A percentile compares a stretch with the other conserved stretches of the same genome.
Evolutionary conservation across 106 monocot species (phyloP).

Genomic region (Dendrobium catenatum): DNA sequence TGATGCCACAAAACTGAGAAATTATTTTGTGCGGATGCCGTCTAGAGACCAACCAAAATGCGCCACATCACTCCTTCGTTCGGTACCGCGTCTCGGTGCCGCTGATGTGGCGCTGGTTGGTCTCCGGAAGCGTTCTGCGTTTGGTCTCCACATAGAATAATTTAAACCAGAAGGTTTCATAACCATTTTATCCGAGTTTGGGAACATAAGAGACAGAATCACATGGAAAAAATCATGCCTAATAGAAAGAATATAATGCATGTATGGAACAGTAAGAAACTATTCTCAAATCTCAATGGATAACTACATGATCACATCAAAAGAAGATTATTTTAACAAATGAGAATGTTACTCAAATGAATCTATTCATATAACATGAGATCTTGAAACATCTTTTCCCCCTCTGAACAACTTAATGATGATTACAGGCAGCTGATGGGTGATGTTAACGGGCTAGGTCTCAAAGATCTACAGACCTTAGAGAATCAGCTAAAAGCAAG

Average conservation of each 20-base stretch:
- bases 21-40: too few relatives aligned
- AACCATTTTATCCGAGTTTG: too few relatives aligned
- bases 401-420: neutral
- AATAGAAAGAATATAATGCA: neutral
- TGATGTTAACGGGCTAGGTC: slow-evolving; percentile 6
- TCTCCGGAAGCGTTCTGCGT: too few relatives aligned
- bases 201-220: too few relatives aligned
- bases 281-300: neutral
- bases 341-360: neutral
- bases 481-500: slow-evolving; percentile 14
- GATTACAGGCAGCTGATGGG: slow-evolving; percentile 17
- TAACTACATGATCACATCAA: neutral
- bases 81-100: too few relatives aligned
- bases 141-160: too few relatives aligned
- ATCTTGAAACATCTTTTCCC: neutral
- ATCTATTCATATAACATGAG: neutral
- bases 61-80: too few relatives aligned
- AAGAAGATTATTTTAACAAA: neutral
- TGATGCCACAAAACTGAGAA: too few relatives aligned
- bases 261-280: neutral
- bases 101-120: too few relatives aligned
- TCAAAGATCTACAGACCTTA: slow-evolving; percentile 17
- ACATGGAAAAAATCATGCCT: too few relatives aligned
- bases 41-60: too few relatives aligned
- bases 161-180: too few relatives aligned